phyloP scores from a whole-genome alignment of 495 filamentous ascomycete species.

The Oleoguttula mirabilis region DNA sequence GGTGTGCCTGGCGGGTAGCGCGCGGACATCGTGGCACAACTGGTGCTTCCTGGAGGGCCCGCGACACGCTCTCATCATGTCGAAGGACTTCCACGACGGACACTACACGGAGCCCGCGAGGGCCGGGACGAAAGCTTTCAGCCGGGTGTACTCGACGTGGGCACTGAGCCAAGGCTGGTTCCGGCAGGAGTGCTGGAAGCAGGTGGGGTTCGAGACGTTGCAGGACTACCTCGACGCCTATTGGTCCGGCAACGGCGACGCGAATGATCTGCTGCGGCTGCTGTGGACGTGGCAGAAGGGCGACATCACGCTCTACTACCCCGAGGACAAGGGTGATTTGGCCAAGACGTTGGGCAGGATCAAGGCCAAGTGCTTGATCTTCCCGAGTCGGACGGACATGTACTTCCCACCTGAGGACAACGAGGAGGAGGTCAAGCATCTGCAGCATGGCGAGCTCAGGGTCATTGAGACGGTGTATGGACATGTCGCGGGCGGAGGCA shows the following conservation, averaged over 20 bases:
- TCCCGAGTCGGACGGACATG: constrained; percentile 36
- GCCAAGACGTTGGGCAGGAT: constrained; percentile 31
- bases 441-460: constrained; percentile 30
- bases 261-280: constrained; percentile 34
- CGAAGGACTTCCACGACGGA: constrained; percentile 33
- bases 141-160: constrained; percentile 36
- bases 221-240: constrained; percentile 30
- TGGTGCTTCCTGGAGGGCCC: constrained; percentile 40
- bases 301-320: constrained; percentile 29
- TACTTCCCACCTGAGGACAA: constrained; percentile 37
- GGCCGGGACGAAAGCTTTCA: constrained; percentile 33
- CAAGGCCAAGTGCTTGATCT: constrained; percentile 32
- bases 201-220: constrained; percentile 28
- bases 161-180: constrained; percentile 35
- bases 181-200: constrained; percentile 29
- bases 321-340: constrained; percentile 28
- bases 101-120: constrained; percentile 25
- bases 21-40: constrained; percentile 36
- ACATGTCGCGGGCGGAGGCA: constrained; percentile 36
- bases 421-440: constrained; percentile 31
- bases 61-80: constrained; percentile 30
- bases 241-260: constrained; percentile 30
- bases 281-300: constrained; percentile 37
- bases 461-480: constrained; percentile 38
- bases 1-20: constrained; percentile 32